Base-by-base conservation (phyloP, 2,329 filamentous ascomycete genomes). In the Aspergillus thermomutatus region DNA sequence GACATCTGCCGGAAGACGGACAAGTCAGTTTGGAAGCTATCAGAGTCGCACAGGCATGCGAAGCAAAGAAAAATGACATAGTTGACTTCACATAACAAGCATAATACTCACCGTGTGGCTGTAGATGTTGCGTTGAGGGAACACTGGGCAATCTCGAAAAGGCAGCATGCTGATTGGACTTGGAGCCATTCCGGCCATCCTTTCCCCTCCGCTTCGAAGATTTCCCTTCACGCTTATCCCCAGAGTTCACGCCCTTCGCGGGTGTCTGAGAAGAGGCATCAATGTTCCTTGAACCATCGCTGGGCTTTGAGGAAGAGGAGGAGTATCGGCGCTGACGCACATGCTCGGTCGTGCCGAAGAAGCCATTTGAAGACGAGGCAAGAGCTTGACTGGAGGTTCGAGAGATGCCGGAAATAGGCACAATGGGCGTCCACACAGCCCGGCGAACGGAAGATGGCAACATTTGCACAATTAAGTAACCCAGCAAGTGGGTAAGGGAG, bases 1-100 rank as follows among this genome's bases (percentile, higher is more conserved):
- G 59, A 97, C 83, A 69, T 95, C 94, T 97, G 64, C 4, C 21
- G n/a, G 43, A 27, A 25, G 23, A 34, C 14, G 5, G 50, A 52
- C 50, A 45, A 50, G 52, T 58, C 52, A 60, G 51, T 37, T 52
- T 49, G 28, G 34, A 41, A 19, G 6, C 14, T 8, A 6, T n/a
- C 10, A 37, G 6, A 11, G 21, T 26, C 21, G 23, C 11, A 25
- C 4, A 46, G 8, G 17, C 21, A 6, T 14, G 21, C 21, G 6
- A 46, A n/a, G 23, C 10, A 43, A 21, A 40, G 25, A 5, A 23
- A 49, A 46, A 17, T 23, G 26, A 54, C 28, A 14, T 34, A 37
- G 50, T 48, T 4, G 41, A 46, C 28, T 40, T 28, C 27, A 10
- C 28, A 45, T 17, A 27, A 19, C 19, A 26, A 23, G 14, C 50